Evolutionary conservation across 2,329 filamentous ascomycete species (phyloP).

Genomic region (Pseudogymnoascus sp.): DNA sequence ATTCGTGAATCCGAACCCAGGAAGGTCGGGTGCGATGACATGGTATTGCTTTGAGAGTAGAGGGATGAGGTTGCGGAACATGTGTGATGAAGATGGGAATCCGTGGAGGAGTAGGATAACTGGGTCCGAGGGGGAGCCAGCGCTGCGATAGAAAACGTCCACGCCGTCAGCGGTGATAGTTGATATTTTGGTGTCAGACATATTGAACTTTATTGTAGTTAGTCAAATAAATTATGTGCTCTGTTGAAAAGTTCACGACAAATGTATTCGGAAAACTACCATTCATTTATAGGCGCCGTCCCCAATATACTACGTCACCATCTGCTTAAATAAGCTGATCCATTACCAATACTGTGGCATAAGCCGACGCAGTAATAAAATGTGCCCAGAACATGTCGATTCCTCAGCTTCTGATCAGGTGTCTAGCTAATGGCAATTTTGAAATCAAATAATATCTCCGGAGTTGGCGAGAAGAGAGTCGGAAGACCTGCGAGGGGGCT

Average conservation of each 20-base stretch:
- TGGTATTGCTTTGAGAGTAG: constrained; percentile 31
- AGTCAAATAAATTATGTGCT: neutral
- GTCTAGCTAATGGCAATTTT: neutral
- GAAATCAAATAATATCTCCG: neutral
- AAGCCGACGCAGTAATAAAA: neutral
- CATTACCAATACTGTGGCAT: neutral
- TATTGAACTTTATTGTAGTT: neutral
- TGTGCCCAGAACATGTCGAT: neutral
- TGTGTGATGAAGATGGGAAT: constrained; percentile 38
- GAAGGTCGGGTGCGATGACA: constrained; percentile 48
- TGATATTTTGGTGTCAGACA: neutral
- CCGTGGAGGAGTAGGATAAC: constrained; percentile 39
- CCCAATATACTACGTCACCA: neutral
- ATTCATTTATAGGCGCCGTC: neutral
- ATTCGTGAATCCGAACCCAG: constrained; percentile 54
- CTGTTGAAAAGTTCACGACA: neutral
- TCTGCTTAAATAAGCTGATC: neutral
- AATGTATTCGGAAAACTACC: neutral
- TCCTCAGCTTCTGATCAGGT: neutral
- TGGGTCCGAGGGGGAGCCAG: constrained; percentile 28
- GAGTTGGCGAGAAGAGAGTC: neutral
- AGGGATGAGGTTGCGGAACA: constrained; percentile 40
- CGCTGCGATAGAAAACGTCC: constrained; percentile 35
- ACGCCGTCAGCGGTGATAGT: neutral
- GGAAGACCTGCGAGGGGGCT: neutral